These are phyloP conservation scores for Talaromyces piceae DNA, from an alignment of 2,329 filamentous ascomycete genomes.

Conservation along the genomic window DNA sequence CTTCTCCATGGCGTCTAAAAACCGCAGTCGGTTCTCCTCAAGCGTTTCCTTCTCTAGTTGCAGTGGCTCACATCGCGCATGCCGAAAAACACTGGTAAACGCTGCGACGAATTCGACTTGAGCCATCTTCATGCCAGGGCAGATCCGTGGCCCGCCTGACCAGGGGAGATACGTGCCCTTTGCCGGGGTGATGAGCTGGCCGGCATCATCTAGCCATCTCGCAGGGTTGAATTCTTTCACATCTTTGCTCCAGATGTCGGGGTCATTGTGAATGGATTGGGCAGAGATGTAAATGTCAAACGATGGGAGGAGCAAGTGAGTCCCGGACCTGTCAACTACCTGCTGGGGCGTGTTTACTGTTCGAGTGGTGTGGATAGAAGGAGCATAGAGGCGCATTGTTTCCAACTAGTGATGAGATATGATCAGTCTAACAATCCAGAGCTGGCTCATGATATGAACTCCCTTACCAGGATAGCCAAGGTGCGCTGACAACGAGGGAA, in stretches of 20 bases:
- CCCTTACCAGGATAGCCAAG: constrained; percentile 44
- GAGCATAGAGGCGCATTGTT: constrained; percentile 37
- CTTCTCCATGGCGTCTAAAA: constrained; percentile 3
- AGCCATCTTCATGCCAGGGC: constrained; percentile 30
- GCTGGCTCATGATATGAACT: no score
- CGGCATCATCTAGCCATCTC: constrained; percentile 33
- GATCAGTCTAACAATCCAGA: no score
- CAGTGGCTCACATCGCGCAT: constrained; percentile 17
- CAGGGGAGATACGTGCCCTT: constrained; percentile 4
- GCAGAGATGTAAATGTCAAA: constrained; percentile 25
- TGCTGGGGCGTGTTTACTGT: constrained; percentile 22
- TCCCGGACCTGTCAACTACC: constrained; percentile 19
- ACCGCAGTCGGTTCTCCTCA: background rate
- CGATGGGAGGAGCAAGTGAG: constrained; percentile 25
- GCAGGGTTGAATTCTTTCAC: constrained; percentile 43
- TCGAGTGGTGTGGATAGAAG: constrained; percentile 33
- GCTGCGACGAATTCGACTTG: constrained; percentile 49
- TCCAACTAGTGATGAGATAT: constrained; percentile 26
- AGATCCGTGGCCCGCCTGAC: constrained; percentile 2
- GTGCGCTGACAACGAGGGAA: constrained; percentile 40
- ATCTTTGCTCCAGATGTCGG: constrained; percentile 43
- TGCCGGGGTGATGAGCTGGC: constrained; percentile 4
- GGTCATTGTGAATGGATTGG: constrained; percentile 41
- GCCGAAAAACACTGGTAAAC: constrained; percentile 35
- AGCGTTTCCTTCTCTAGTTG: background rate